These are phyloP conservation scores for Anastatica hierochuntica DNA, from an alignment of 345 rosid species.

Conservation along the genomic window DNA sequence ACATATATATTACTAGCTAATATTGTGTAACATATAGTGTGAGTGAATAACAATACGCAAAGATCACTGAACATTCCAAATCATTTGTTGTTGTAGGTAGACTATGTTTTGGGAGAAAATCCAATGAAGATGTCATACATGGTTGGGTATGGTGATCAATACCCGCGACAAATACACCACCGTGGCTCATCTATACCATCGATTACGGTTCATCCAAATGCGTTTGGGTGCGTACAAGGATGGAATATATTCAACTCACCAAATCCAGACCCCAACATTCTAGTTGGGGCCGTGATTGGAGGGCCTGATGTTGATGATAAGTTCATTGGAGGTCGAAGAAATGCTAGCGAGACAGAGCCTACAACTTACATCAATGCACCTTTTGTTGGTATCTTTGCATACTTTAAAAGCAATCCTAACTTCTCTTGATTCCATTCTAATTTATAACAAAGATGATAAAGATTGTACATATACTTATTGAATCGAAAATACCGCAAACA, in stretches of 20 bases:
- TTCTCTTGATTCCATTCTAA: neutral
- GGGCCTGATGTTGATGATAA: constrained; percentile 63
- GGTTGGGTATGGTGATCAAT: constrained; percentile 68
- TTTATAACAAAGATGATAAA: too few relatives aligned
- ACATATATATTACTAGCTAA: too few relatives aligned
- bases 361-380: constrained; percentile 93
- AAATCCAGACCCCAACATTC: constrained; percentile 53
- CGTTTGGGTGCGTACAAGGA: constrained; percentile 51
- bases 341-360: constrained; percentile 71
- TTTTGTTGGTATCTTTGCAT: constrained; percentile 77
- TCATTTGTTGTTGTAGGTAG: too few relatives aligned
- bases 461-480: too few relatives aligned
- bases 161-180: constrained; percentile 74
- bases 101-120: constrained; percentile 83
- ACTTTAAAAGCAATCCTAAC: constrained; percentile 36
- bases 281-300: constrained; percentile 74
- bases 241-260: constrained; percentile 47
- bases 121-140: constrained; percentile 74
- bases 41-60: too few relatives aligned
- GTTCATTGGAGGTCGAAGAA: constrained; percentile 48
- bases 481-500: too few relatives aligned
- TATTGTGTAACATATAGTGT: too few relatives aligned
- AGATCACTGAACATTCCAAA: too few relatives aligned
- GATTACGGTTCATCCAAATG: constrained; percentile 34
- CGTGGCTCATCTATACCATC: constrained; percentile 76